Base-by-base conservation (phyloP, 768 basidiomycete species). In the Auricularia cornea region DNA sequence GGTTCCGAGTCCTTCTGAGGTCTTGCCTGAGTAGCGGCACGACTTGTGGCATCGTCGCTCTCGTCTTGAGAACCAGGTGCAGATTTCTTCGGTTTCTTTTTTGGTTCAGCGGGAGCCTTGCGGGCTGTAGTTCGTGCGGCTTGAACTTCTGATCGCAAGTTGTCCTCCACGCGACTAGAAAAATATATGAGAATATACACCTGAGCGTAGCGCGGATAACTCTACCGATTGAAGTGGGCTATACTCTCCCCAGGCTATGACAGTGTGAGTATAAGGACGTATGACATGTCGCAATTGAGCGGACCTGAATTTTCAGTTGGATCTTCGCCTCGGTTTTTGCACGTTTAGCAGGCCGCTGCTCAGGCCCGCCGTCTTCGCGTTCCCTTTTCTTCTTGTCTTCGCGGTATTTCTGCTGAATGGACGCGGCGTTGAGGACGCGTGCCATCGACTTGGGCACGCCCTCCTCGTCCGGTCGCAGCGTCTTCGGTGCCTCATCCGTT, bases 191-290 rank as follows among this genome's bases (percentile, higher is more conserved):
- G 63, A n/a, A n/a, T n/a, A n/a, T n/a, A n/a, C n/a, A n/a, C n/a
- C n/a, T n/a, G n/a, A n/a, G n/a, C n/a, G n/a, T n/a, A n/a, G n/a
- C n/a, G n/a, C n/a, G n/a, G n/a, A n/a, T n/a, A n/a, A n/a, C n/a
- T n/a, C n/a, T n/a, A 90, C 90, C 83, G 78, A 72, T 90, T 88
- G 72, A 91, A 92, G 75, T 90, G 86, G 62, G 82, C 79, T 60
- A 92, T 79, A 0, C 88, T 85, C 72, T 92, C 90, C 52, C 86
- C 84, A 0, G 84, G 83, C 63, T 81, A 77, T 31, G 89, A 90
- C 56, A 69, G 76, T 44, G 86, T 69, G 51, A 66, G 65, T 20
- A 41, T 57, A 12, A 23, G 51, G 38, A 29, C 2, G 26, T 31
- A 29, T 31, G 29, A 31, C 31, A 2, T 3, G 3, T 12, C 23